Percentiles rank a stretch among this genome's conserved stretches.
Conservation (phyloP, 345 rosid genomes). For the Lumnitzera littorea region DNA sequence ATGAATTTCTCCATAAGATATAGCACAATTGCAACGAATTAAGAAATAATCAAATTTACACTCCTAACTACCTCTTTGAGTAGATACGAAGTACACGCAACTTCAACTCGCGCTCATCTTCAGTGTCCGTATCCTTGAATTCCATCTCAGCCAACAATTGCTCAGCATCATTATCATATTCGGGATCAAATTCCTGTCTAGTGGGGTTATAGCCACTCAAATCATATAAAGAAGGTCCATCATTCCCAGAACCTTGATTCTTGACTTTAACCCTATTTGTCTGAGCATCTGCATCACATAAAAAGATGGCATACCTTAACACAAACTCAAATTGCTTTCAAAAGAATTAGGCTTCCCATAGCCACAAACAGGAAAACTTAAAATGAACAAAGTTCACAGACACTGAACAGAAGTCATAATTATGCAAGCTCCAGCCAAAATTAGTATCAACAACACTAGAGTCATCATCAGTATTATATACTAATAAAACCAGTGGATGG, state of each 20-base stretch:
- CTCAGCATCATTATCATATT: slow-evolving; percentile 95
- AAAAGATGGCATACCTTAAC: not conserved
- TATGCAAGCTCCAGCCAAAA: not conserved
- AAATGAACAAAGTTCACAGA: too few relatives aligned
- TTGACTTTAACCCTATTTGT: slow-evolving; percentile 57
- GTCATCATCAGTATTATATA: too few relatives aligned
- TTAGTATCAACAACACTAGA: not conserved
- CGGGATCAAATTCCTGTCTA: slow-evolving; percentile 87
- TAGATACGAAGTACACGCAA: slow-evolving; percentile 74
- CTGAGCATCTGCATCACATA: slow-evolving; percentile 45
- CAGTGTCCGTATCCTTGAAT: slow-evolving; percentile 79
- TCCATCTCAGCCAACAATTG: slow-evolving; percentile 97
- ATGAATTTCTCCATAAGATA: too few relatives aligned
- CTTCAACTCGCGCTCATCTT: slow-evolving; percentile 81
- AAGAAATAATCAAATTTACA: too few relatives aligned
- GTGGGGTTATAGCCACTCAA: slow-evolving; percentile 72
- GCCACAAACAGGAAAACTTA: not conserved
- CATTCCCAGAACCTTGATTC: slow-evolving; percentile 55
- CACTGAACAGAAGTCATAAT: too few relatives aligned
- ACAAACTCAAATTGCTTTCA: not conserved
- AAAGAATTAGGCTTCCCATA: not conserved
- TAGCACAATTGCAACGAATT: too few relatives aligned
- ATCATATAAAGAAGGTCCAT: slow-evolving; percentile 64
- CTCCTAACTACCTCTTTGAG: slow-evolving; percentile 52
- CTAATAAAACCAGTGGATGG: too few relatives aligned